Conservation (phyloP, 352 stramenopile genomes). For the Globisporangium uncinulatum region DNA sequence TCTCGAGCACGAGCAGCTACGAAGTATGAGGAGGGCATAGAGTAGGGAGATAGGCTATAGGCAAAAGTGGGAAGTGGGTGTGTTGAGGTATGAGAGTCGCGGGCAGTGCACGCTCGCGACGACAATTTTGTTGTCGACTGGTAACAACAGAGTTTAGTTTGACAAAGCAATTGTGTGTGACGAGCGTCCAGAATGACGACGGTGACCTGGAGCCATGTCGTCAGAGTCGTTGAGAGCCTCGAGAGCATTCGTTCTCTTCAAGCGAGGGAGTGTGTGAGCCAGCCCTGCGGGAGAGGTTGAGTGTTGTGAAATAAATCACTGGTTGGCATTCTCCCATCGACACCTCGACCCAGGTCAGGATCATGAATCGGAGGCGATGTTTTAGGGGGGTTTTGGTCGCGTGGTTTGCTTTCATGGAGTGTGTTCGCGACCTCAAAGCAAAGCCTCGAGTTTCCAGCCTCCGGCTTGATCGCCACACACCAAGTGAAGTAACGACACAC, state of each 20-base stretch:
- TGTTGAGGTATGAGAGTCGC: not conserved
- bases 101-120: not conserved
- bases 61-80: not conserved
- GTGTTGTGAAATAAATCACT: too few relatives aligned
- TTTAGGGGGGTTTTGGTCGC: too few relatives aligned
- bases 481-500: too few relatives aligned
- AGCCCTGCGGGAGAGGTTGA: too few relatives aligned
- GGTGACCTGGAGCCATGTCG: not conserved
- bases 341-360: too few relatives aligned
- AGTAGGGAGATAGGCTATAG: not conserved
- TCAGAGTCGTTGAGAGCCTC: not conserved
- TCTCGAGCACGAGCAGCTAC: constrained; percentile 3
- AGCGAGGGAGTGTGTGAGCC: not conserved
- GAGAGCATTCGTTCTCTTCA: not conserved
- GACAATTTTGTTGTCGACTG: not conserved
- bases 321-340: too few relatives aligned
- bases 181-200: not conserved
- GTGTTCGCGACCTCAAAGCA: too few relatives aligned
- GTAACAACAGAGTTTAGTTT: too few relatives aligned
- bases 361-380: too few relatives aligned
- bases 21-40: not conserved
- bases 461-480: too few relatives aligned
- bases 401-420: too few relatives aligned
- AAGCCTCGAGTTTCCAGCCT: too few relatives aligned
- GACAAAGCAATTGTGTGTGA: not conserved